Evolutionary conservation across 2,329 filamentous ascomycete species (phyloP), one percentile per base, ranked within the genome.

Genomic region (Pyricularia sp.): DNA sequence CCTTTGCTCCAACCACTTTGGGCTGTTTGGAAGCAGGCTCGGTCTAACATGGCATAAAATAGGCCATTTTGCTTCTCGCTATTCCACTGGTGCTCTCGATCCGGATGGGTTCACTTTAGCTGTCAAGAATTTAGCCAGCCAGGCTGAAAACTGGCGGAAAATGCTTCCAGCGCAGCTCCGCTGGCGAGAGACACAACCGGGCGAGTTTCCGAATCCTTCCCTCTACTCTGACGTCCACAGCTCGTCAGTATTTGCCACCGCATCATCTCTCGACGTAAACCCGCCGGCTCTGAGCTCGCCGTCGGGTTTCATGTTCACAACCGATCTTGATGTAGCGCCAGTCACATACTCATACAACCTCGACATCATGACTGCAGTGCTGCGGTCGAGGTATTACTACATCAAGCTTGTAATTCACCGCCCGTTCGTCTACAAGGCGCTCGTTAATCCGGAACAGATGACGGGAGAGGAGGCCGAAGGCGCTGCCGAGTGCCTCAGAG

Each of bases 381-480:
- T 89, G 10, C 82, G 86, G 64, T 86, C 85, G 5, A 80, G 84
- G 65, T 88, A 86, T 74, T 87, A 86, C 75, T 86, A 87, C 72
- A 82, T 83, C 26, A 86, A 85, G 69, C 86, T 85, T 73, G 80
- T 88, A 69, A 81, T 88, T 69, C 82, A 87, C 74, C 81, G 85
- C 12, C 86, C 86, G 0, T 88, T 84, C 69, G 73, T 88, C 5
- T 88, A 85, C 78, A 88, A 88, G 73, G 86, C 83, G 1, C 78
- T 88, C 2, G 86, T 89, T 73, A 82, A 84, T 71, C 84, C 85
- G 0, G 83, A 86, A 63, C 76, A 79, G 33, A 79, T 88, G 76
- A 84, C 81, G 0, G 75, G 79, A 9, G 84, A 86, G 55, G 87
- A 90, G 74, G 80, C 80, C 2, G 78, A 82, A 17, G 85, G 83